Percentiles rank a stretch among this genome's conserved stretches.
Evolutionary conservation across 495 filamentous ascomycete genomes (phyloP).

Genomic region (Baudoinia panamericana): DNA sequence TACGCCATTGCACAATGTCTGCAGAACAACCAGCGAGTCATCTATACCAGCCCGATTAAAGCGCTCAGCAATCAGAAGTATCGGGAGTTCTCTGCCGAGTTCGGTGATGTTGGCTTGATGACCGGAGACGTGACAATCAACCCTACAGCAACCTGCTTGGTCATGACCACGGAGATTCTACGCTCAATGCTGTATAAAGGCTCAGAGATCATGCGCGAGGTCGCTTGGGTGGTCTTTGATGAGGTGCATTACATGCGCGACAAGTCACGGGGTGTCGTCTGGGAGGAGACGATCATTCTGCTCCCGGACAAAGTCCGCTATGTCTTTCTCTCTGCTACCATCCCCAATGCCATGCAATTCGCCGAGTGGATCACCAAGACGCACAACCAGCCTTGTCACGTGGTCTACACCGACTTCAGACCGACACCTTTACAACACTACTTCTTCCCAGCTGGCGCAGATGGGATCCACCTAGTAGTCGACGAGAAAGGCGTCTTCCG

Average conservation of each 20-base stretch:
- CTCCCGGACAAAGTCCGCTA: constrained; percentile 96
- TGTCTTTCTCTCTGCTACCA: constrained; percentile 96
- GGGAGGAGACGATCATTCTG: constrained; percentile 97
- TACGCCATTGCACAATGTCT: constrained; percentile 97
- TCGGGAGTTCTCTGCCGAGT: constrained; percentile 85
- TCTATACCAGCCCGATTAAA: constrained; percentile 98
- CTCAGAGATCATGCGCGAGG: constrained; percentile 98
- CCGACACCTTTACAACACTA: constrained; percentile 95
- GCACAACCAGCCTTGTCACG: constrained; percentile 91
- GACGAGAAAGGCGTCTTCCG: constrained; percentile 92
- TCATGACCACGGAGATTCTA: constrained; percentile 99
- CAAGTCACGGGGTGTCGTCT: constrained; percentile 84
- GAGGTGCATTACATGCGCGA: constrained; percentile 98
- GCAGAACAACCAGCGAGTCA: constrained; percentile 92
- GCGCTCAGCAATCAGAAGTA: constrained; percentile 98
- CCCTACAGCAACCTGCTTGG: constrained; percentile 89
- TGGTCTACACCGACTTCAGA: constrained; percentile 96
- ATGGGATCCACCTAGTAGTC: constrained; percentile 87
- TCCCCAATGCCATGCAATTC: constrained; percentile 98
- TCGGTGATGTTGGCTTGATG: constrained; percentile 96
- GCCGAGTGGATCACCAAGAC: constrained; percentile 98
- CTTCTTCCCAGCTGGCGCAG: constrained; percentile 86
- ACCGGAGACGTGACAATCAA: constrained; percentile 99
- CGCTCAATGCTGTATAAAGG: constrained; percentile 96
- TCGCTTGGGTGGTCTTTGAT: constrained; percentile 94